A percentile compares a stretch with the other conserved stretches of the same genome.
These are phyloP conservation scores for Aspergillus sp. DNA, from an alignment of 2,329 filamentous ascomycete genomes.

Conservation along the genomic window DNA sequence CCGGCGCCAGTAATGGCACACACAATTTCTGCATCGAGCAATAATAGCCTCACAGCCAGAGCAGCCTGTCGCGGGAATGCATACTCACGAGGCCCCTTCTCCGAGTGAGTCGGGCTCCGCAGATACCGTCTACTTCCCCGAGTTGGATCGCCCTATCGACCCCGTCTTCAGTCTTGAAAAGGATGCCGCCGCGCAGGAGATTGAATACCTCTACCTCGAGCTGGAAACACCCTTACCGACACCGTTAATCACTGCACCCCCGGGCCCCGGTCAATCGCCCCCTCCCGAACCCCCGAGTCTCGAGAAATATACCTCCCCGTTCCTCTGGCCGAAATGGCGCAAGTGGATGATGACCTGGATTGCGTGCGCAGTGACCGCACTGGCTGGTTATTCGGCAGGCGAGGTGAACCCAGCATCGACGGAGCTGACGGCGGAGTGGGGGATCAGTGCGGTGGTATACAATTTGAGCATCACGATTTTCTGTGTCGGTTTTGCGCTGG, in stretches of 20 bases:
- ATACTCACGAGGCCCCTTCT: neutral
- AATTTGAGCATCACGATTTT: slow-evolving; percentile 78
- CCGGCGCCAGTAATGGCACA: neutral
- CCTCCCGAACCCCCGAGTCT: slow-evolving; percentile 66
- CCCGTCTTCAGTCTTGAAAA: neutral
- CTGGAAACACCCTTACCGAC: slow-evolving; percentile 62
- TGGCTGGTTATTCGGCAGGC: slow-evolving; percentile 80
- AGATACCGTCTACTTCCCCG: neutral
- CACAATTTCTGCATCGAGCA: neutral
- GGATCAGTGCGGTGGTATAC: slow-evolving; percentile 65
- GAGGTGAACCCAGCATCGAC: slow-evolving; percentile 71
- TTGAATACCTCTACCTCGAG: slow-evolving; percentile 62
- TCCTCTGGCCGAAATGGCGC: slow-evolving; percentile 68
- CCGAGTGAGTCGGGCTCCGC: neutral
- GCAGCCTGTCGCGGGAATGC: neutral
- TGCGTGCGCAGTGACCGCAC: slow-evolving; percentile 72
- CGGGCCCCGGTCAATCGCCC: slow-evolving; percentile 33
- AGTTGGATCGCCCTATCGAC: neutral
- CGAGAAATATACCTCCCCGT: slow-evolving; percentile 66
- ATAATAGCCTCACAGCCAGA: neutral
- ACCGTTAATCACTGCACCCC: slow-evolving; percentile 35
- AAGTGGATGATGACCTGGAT: slow-evolving; percentile 73
- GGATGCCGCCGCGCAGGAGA: slow-evolving; percentile 27
- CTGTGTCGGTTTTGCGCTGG: slow-evolving; percentile 75
- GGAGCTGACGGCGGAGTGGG: slow-evolving; percentile 67